Evolutionary conservation across 2,329 filamentous ascomycete species (phyloP).

Genomic region (Cyanodermella asteris): DNA sequence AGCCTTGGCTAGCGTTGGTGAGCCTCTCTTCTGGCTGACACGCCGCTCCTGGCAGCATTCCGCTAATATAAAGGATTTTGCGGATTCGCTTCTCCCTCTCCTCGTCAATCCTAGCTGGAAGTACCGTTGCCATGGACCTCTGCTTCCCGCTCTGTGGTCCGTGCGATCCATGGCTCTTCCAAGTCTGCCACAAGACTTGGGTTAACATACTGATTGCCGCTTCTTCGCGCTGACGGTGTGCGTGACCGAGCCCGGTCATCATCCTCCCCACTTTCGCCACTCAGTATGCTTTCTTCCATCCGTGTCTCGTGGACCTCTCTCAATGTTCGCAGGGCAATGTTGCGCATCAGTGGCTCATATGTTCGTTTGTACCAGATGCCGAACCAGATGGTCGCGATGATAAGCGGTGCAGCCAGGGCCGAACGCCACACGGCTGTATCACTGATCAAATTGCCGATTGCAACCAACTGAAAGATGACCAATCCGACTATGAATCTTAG

Average conservation of each 20-base stretch:
- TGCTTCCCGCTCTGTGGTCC: too few species aligned
- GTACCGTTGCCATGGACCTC: too few species aligned
- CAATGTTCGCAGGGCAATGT: conserved; percentile 79
- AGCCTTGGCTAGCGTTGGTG: too few species aligned
- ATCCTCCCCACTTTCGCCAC: conserved; percentile 12
- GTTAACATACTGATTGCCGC: conserved; percentile 52
- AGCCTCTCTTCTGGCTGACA: too few species aligned
- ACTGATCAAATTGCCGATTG: conserved; percentile 66
- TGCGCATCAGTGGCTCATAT: conserved; percentile 75
- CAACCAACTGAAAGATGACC: conserved; percentile 73
- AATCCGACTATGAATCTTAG: conserved; percentile 73
- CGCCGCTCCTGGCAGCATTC: too few species aligned
- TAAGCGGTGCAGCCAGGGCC: conserved; percentile 50
- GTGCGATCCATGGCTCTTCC: conserved; percentile 47
- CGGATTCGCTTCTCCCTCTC: too few species aligned
- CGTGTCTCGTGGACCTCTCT: conserved; percentile 36
- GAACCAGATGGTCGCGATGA: conserved; percentile 72
- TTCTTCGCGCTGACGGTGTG: conserved; percentile 51
- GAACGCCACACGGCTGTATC: conserved; percentile 52
- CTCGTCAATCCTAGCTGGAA: too few species aligned
- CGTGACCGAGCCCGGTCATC: conserved; percentile 29
- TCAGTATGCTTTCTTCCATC: conserved; percentile 11
- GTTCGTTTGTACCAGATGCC: conserved; percentile 57
- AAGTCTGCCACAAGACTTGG: conserved; percentile 50
- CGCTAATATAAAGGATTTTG: too few species aligned